Evolutionary conservation across 805 yeast species (phyloP).

Genomic region (Kockiozyma suomiensis): DNA sequence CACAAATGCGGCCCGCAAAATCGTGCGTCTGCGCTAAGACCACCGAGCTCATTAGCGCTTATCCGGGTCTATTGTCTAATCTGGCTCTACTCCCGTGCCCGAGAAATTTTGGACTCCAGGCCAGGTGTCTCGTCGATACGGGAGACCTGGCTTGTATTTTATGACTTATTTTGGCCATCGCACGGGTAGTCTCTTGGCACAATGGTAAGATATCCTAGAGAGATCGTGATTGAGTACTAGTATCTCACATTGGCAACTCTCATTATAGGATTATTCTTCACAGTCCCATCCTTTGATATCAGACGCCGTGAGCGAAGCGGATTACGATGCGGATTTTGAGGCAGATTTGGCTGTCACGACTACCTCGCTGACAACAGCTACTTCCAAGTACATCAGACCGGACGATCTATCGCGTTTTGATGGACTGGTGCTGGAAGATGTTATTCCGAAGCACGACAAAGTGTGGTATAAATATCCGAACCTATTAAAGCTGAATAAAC

Average conservation of each 20-base stretch:
- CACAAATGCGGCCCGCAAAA: background rate
- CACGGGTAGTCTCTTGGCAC: background rate
- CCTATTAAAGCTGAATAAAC: constrained; percentile 45
- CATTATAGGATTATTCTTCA: background rate
- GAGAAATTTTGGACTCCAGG: too few relatives aligned
- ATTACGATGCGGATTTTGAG: background rate
- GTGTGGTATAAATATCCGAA: constrained; percentile 47
- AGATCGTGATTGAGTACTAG: background rate
- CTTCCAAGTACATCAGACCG: background rate
- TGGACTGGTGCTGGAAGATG: constrained; percentile 21
- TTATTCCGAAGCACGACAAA: constrained; percentile 38
- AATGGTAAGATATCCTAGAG: background rate
- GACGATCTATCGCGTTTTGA: constrained; percentile 1
- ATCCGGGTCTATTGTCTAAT: too few relatives aligned
- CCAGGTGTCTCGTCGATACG: too few relatives aligned
- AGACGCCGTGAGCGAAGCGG: background rate
- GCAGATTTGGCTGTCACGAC: background rate
- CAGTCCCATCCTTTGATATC: background rate
- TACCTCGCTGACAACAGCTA: background rate
- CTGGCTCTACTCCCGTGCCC: too few relatives aligned
- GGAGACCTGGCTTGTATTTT: too few relatives aligned
- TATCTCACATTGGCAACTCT: background rate
- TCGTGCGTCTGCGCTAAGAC: background rate
- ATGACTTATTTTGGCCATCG: background rate
- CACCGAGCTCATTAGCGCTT: too few relatives aligned